These are phyloP conservation scores for Celoporthe dispersa DNA, from an alignment of 2,329 filamentous ascomycete genomes.

Conservation along the genomic window DNA sequence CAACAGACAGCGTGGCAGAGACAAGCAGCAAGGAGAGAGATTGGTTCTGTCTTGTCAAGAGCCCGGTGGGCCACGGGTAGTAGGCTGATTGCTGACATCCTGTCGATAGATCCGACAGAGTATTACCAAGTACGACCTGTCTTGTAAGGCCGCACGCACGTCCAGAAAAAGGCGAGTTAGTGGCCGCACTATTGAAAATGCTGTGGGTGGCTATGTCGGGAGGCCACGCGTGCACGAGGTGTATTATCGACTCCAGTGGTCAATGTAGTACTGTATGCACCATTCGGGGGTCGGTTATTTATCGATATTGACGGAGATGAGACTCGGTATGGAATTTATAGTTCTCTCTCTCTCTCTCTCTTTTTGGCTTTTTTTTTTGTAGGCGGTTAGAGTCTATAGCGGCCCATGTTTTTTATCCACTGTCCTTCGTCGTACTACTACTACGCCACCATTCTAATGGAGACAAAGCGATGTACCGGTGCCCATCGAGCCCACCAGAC, in stretches of 20 bases:
- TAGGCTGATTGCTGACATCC: neutral
- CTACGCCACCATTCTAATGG: neutral
- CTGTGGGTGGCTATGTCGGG: neutral
- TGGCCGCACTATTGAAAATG: constrained; percentile 16
- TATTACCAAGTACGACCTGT: neutral
- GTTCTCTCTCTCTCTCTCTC: too few relatives aligned
- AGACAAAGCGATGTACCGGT: neutral
- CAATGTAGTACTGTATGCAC: neutral
- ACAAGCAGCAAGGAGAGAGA: neutral
- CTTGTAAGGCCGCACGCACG: neutral
- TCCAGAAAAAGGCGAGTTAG: constrained; percentile 10
- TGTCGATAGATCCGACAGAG: neutral
- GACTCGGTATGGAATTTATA: neutral
- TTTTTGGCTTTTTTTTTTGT: too few relatives aligned
- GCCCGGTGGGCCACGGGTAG: neutral
- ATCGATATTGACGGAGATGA: constrained; percentile 5
- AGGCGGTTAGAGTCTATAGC: neutral
- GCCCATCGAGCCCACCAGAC: neutral
- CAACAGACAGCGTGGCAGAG: constrained; percentile 2
- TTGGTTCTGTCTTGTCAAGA: neutral
- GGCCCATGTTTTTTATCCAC: neutral
- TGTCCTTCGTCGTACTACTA: neutral
- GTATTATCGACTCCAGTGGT: constrained; percentile 1
- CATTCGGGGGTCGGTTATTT: neutral
- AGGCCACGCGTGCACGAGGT: constrained; percentile 18